Conservation (phyloP, 2,329 filamentous ascomycete species). For the Exserohilum rostratum region DNA sequence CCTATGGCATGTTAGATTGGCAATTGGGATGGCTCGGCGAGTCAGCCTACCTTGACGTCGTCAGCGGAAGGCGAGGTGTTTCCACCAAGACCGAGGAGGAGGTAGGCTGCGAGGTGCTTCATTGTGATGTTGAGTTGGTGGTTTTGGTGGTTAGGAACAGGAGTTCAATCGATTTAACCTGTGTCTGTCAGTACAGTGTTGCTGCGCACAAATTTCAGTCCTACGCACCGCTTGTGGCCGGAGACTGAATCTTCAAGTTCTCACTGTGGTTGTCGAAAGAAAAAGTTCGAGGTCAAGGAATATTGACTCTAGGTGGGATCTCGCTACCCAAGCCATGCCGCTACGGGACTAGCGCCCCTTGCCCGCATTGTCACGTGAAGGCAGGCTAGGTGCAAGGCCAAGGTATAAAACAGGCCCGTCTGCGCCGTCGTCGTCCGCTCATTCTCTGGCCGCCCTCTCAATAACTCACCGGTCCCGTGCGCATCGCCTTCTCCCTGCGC, state of each 20-base stretch:
- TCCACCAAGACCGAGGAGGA: constrained; percentile 92
- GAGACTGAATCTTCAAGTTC: constrained; percentile 99
- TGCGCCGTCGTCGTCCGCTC: constrained; percentile 33
- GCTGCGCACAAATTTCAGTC: not conserved
- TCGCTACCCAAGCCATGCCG: constrained; percentile 13
- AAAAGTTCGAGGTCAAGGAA: constrained; percentile 40
- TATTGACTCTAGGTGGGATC: constrained; percentile 22
- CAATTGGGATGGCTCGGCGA: not conserved
- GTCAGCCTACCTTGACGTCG: constrained; percentile 66
- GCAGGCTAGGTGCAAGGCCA: constrained; percentile 13
- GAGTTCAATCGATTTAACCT: constrained; percentile 92
- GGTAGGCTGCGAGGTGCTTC: constrained; percentile 99
- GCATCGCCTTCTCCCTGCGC: constrained; percentile 19
- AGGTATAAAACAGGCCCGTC: constrained; percentile 29
- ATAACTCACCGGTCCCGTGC: constrained; percentile 22
- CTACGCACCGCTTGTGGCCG: constrained; percentile 77
- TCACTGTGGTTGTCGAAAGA: constrained; percentile 45
- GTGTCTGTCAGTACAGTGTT: constrained; percentile 27
- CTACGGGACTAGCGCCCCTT: constrained; percentile 7
- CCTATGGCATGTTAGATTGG: constrained; percentile 55
- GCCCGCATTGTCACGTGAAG: constrained; percentile 21
- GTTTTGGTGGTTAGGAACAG: constrained; percentile 63
- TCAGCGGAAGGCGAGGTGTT: constrained; percentile 84
- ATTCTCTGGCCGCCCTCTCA: constrained; percentile 28
- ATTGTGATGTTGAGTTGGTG: constrained; percentile 68